Evolutionary conservation across 352 stramenopile species (phyloP).

Genomic region (Phytophthora parvispora): DNA sequence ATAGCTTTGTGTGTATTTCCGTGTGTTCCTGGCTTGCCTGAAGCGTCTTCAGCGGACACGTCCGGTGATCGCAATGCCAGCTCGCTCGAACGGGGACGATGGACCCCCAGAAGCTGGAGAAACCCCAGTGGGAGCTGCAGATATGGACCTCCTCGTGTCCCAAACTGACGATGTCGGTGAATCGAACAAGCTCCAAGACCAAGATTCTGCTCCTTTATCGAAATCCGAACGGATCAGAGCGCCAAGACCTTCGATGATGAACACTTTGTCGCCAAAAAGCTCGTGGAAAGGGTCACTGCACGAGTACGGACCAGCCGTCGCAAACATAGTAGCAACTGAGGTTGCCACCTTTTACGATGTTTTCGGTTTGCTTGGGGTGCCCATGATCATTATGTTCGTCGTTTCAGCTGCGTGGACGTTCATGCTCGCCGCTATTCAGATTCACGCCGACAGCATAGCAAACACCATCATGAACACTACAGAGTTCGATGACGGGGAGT

Average conservation of each 20-base stretch:
- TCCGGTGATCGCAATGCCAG: neutral
- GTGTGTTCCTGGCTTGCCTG: neutral
- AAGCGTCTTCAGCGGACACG: neutral
- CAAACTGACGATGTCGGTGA: neutral
- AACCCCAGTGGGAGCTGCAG: neutral
- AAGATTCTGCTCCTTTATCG: neutral
- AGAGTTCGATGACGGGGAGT: slow-evolving; percentile 60
- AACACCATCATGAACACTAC: slow-evolving; percentile 52
- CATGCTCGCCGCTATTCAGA: slow-evolving; percentile 47
- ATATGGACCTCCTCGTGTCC: neutral
- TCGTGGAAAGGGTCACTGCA: neutral
- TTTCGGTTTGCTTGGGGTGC: slow-evolving; percentile 44
- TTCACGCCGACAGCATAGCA: slow-evolving; percentile 42
- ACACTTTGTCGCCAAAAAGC: neutral
- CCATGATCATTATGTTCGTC: slow-evolving; percentile 56
- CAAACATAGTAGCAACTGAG: neutral
- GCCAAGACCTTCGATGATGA: neutral
- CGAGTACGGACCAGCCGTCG: neutral
- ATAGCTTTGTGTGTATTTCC: no score
- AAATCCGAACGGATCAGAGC: neutral
- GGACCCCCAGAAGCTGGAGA: neutral
- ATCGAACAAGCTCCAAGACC: neutral
- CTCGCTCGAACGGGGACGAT: neutral
- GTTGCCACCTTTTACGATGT: slow-evolving; percentile 34
- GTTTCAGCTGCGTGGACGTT: slow-evolving; percentile 47